These are phyloP conservation scores for Fusarium armeniacum DNA, from an alignment of 2,329 filamentous ascomycete genomes.

Conservation along the genomic window DNA sequence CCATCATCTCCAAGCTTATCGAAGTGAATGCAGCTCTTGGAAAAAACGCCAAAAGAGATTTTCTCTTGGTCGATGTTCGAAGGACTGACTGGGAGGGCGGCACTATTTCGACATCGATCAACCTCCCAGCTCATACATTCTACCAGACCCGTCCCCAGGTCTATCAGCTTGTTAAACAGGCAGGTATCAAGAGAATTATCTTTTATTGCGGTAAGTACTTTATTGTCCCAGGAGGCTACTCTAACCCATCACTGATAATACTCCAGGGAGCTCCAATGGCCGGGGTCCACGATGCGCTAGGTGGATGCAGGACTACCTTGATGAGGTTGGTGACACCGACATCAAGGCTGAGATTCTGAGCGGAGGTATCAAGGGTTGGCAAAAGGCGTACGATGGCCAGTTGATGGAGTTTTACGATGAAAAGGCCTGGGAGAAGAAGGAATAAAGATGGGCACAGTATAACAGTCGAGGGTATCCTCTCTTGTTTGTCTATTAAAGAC, in stretches of 20 bases:
- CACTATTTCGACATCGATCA: conserved; percentile 70
- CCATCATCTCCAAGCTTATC: conserved; percentile 59
- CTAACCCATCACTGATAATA: not conserved
- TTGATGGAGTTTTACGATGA: conserved; percentile 67
- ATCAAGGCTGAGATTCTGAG: conserved; percentile 63
- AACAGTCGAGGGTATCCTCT: conserved; percentile 42
- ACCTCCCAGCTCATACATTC: conserved; percentile 68
- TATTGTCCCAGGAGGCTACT: not conserved
- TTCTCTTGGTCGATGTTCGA: conserved; percentile 67
- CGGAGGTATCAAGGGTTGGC: conserved; percentile 70
- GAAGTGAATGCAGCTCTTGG: conserved; percentile 54
- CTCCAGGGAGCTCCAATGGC: conserved; percentile 63
- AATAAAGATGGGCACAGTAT: conserved; percentile 40
- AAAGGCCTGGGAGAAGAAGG: conserved; percentile 53
- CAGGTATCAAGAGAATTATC: conserved; percentile 63
- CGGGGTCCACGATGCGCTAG: conserved; percentile 66
- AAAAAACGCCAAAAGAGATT: conserved; percentile 51
- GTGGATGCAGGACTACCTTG: conserved; percentile 70
- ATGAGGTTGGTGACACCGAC: conserved; percentile 59
- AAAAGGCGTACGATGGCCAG: conserved; percentile 61
- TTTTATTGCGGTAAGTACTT: conserved; percentile 67
- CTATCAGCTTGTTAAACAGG: conserved; percentile 65
- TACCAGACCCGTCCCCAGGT: conserved; percentile 64
- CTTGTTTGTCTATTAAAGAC: conserved; percentile 52
- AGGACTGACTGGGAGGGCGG: conserved; percentile 70